Conservation (phyloP, 257 asterid genomes). For the Gardenia jasminoides region DNA sequence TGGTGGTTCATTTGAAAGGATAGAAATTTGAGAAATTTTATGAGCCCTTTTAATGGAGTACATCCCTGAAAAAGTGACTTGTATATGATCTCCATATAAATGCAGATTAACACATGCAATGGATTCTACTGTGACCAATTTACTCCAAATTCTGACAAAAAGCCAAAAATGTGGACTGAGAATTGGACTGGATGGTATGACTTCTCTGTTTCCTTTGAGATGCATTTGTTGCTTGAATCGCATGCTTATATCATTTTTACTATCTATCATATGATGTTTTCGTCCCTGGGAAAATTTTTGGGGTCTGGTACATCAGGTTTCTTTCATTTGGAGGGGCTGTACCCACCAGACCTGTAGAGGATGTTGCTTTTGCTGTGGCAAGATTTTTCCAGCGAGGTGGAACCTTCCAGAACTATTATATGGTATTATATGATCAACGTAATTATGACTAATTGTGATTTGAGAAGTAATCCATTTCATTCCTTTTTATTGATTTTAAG, state of each 20-base stretch:
- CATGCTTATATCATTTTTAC: not conserved
- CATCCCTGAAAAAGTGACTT: not conserved
- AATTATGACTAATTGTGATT: not conserved
- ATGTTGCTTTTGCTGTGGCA: constrained; percentile 85
- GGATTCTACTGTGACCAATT: constrained; percentile 94
- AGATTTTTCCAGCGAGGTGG: constrained; percentile 91
- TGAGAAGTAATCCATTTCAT: not conserved
- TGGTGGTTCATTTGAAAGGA: not conserved
- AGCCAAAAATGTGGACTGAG: constrained; percentile 95
- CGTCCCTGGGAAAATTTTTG: not conserved
- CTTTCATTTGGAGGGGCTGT: constrained; percentile 65
- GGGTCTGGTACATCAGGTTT: constrained; percentile 46
- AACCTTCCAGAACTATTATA: constrained; percentile 89
- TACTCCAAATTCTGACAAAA: constrained; percentile 72
- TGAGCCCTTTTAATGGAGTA: not conserved
- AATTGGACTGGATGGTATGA: constrained; percentile 95
- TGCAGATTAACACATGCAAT: constrained; percentile 90
- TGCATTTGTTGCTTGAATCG: constrained; percentile 7
- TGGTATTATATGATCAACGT: constrained; percentile 43
- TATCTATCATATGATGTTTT: not conserved
- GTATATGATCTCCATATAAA: not conserved
- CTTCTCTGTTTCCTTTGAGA: not conserved
- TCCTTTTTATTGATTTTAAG: no score
- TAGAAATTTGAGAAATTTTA: not conserved
- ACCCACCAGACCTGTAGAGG: constrained; percentile 86